Base-by-base conservation (phyloP, 495 filamentous ascomycete genomes). In the Annulohypoxylon stygium region DNA sequence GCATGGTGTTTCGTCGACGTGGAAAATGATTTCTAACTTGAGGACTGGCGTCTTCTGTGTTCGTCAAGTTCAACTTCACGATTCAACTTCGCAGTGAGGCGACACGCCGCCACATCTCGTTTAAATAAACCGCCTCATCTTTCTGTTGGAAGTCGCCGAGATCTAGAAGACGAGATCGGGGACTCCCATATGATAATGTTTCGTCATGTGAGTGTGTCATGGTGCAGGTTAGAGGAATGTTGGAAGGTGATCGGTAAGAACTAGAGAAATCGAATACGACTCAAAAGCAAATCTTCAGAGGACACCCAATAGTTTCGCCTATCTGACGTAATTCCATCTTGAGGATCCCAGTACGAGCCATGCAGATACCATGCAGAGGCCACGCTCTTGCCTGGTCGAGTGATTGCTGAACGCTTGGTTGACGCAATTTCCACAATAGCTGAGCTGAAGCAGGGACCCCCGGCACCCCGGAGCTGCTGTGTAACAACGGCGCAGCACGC, bases 1-100 rank as follows among this genome's bases (percentile, higher is more conserved):
- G 30, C 74, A 76, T 76, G 12, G 11, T 67, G 58, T 34, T 41
- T 41, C 50, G n/a, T 4, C 6, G 33, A 8, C 16, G 16, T 47
- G 20, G n/a, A 36, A 23, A 26, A 33, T 54, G 16, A 33, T 54
- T 11, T 18, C 48, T 26, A 47, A 47, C 16, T 57, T 7, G 9
- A 23, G 8, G 33, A 12, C n/a, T 8, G 3, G 6, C 10, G 2
- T 37, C n/a, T 57, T 57, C 33, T 7, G 1, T 37, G 6, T 57
- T 20, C n/a, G 14, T n/a, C 11, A 2, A 5, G 7, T 37, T 57
- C 33, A 16, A 57, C 26, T 57, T 57, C 53, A 37, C n/a, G 16
- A 18, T 33, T 7, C n/a, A 16, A 37, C 2, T 4, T 47, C n/a
- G 43, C n/a, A 16, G n/a, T 20, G 2, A 12, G 11, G 16, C 6